phyloP scores from a whole-genome alignment of 2,329 filamentous ascomycete species.

The Aquanectria penicillioides region DNA sequence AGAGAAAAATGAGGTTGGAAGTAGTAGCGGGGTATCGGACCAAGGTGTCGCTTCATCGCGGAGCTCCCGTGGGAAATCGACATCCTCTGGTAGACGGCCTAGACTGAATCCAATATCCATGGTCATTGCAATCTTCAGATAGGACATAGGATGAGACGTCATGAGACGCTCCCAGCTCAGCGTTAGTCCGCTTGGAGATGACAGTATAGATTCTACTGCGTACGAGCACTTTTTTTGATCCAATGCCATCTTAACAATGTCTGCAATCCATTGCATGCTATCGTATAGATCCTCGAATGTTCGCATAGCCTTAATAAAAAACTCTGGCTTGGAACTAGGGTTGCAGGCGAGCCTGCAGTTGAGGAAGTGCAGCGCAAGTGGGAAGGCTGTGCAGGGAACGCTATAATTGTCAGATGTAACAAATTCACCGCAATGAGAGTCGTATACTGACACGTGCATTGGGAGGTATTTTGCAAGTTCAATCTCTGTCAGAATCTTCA shows the following conservation, averaged over 20 bases:
- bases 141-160: neutral
- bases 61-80: neutral
- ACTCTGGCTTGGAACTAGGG: neutral
- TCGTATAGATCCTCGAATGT: conserved; percentile 1
- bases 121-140: neutral
- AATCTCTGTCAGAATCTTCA: neutral
- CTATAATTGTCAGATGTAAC: neutral
- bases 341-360: neutral
- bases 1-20: too few relatives aligned
- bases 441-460: neutral
- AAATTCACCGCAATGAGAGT: too few relatives aligned
- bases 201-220: neutral
- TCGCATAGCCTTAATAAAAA: neutral
- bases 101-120: conserved; percentile 4
- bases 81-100: neutral
- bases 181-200: neutral
- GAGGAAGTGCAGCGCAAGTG: neutral
- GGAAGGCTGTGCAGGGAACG: neutral
- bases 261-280: neutral
- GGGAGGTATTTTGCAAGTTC: neutral
- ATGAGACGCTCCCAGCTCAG: neutral
- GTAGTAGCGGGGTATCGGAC: too few relatives aligned
- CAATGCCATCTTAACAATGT: neutral
- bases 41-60: too few relatives aligned
- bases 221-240: neutral